Evolutionary conservation across 148 eudicot genomes (phyloP).

Genomic region (Nyssa sinensis): DNA sequence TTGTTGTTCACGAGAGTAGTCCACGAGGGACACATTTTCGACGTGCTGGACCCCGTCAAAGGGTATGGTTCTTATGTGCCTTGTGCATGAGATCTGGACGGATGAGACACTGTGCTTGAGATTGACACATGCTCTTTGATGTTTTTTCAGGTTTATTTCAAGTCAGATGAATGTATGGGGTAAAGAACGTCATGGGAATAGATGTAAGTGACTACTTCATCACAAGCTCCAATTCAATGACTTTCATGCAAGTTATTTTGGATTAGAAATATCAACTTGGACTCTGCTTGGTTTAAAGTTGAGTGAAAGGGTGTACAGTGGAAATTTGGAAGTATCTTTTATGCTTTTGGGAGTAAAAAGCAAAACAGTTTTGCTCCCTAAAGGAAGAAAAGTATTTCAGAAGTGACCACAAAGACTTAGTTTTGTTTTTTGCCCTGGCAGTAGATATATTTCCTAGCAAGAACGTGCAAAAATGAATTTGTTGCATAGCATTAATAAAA

Average conservation of each 20-base stretch:
- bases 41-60: conserved; percentile 86
- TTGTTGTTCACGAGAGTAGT: conserved; percentile 72
- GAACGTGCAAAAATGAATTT: no score
- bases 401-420: no score
- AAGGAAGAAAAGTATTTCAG: no score
- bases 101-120: background rate
- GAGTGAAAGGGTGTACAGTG: background rate
- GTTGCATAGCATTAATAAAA: no score
- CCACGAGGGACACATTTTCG: conserved; percentile 82
- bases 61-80: conserved; percentile 30
- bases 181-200: conserved; percentile 62
- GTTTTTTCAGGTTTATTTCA: conserved; percentile 58
- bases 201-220: conserved; percentile 44
- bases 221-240: background rate
- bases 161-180: conserved; percentile 90
- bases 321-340: background rate
- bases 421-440: no score
- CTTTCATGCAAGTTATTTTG: conserved; percentile 1
- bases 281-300: background rate
- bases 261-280: background rate
- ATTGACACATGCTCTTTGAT: background rate
- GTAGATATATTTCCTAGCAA: no score
- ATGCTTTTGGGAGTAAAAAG: background rate
- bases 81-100: background rate
- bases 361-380: background rate